A percentile compares a stretch with the other conserved stretches of the same genome.
These are phyloP conservation scores for Geoglossum glabrum DNA, from an alignment of 495 filamentous ascomycete genomes.

Conservation along the genomic window DNA sequence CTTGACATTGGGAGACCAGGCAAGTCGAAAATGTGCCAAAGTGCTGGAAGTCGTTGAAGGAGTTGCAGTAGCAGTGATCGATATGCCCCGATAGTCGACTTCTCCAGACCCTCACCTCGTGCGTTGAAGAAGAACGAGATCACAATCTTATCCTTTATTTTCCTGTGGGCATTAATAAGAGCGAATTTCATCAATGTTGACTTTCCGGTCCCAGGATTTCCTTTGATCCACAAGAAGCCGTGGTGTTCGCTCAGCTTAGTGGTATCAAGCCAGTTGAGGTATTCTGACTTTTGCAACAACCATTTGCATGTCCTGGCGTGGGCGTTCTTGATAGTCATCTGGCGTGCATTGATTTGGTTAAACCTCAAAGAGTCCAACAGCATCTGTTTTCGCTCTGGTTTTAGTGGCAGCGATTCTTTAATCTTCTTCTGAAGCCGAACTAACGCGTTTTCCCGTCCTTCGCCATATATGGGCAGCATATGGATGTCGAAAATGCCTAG, in stretches of 20 bases:
- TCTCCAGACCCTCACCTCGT: constrained; percentile 27
- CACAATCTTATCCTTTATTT: constrained; percentile 9
- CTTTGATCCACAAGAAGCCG: too few species aligned
- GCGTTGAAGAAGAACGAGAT: constrained; percentile 34
- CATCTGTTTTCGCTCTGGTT: constrained; percentile 5
- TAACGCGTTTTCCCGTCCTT: too few species aligned
- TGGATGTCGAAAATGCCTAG: too few species aligned
- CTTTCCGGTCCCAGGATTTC: constrained; percentile 34
- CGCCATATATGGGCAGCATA: too few species aligned
- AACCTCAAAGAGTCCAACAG: too few species aligned
- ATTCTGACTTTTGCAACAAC: constrained; percentile 23
- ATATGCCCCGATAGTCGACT: constrained; percentile 32
- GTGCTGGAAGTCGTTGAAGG: constrained; percentile 11
- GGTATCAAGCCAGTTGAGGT: constrained; percentile 26
- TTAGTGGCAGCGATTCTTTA: not conserved
- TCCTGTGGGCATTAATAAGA: constrained; percentile 11
- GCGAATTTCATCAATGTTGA: constrained; percentile 32
- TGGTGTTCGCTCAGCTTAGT: constrained; percentile 18
- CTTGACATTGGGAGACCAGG: not conserved
- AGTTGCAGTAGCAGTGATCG: constrained; percentile 26
- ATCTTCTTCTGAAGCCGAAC: too few species aligned
- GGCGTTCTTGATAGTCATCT: constrained; percentile 18
- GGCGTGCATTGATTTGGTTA: constrained; percentile 20
- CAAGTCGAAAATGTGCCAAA: constrained; percentile 11
- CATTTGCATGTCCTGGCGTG: constrained; percentile 28